Base-by-base conservation (phyloP, 139 green algal genomes). In the Micractinium sp. region DNA sequence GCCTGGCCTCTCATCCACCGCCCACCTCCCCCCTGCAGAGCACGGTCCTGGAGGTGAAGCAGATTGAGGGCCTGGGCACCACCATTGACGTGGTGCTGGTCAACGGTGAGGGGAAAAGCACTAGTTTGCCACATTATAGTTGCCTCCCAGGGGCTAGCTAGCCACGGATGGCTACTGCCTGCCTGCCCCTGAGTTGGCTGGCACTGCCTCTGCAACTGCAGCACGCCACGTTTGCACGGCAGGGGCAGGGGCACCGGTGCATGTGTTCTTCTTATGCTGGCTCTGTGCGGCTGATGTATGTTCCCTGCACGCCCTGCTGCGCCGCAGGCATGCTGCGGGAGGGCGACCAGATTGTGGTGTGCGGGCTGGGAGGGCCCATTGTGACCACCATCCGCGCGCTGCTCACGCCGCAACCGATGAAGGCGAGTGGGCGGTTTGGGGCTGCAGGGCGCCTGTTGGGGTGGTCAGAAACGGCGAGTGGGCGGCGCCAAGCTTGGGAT, bases 41-140 rank as follows among this genome's bases (percentile, higher is more conserved):
- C 89, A 97, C 95, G 4, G 95, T 98, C 82, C 92, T 95, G 80
- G 93, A 95, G 90, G 98, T 99, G 33, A 99, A 99, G 95, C 95
- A 97, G 81, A 96, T 99, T 71, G 98, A 99, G 95, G 98, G 98
- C 1, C 95, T 99, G 89, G 98, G 98, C 83, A 99, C 98, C 53
- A 99, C 98, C 13, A 96, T 99, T 29, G 98, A 99, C 87, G 97
- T 99, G 36, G 97, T 99, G 77, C 94, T 99, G 56, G 95, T 99
- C 41, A 99, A 99, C 83, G 97, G 97, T 73, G 85, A 88, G 66
- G n/a, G n/a, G n/a, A n/a, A n/a, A n/a, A n/a, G n/a, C n/a, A n/a
- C n/a, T n/a, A n/a, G n/a, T n/a, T n/a, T n/a, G n/a, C n/a, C n/a
- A n/a, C n/a, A n/a, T n/a, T n/a, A n/a, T n/a, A n/a, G n/a, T n/a